Evolutionary conservation across 139 green algal genomes (phyloP).

Genomic region (Axilococcus clingmanii): DNA sequence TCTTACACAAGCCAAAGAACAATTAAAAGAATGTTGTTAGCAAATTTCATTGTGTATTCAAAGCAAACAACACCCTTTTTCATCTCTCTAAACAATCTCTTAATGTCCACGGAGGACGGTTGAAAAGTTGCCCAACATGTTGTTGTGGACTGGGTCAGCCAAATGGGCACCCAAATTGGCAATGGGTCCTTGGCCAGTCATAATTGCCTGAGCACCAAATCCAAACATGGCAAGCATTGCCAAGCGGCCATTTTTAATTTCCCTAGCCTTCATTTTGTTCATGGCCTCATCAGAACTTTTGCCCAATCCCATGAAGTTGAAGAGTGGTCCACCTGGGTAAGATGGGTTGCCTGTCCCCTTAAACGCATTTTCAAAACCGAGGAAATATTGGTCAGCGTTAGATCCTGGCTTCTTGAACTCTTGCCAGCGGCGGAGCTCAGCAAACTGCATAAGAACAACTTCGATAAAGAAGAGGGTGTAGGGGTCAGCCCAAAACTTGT

Average conservation of each 20-base stretch:
- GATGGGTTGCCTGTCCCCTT: constrained; percentile 76
- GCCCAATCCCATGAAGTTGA: constrained; percentile 92
- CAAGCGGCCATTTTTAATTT: constrained; percentile 93
- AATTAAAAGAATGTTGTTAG: too few species aligned
- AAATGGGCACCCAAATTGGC: constrained; percentile 88
- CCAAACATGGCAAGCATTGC: constrained; percentile 79
- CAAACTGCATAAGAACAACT: constrained; percentile 90
- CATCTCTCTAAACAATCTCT: too few species aligned
- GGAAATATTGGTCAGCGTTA: constrained; percentile 90
- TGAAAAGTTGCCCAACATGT: constrained; percentile 88
- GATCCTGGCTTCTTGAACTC: constrained; percentile 83
- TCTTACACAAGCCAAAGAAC: too few species aligned
- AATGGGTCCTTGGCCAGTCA: constrained; percentile 80
- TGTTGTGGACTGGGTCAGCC: constrained; percentile 70
- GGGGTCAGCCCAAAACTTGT: constrained; percentile 83
- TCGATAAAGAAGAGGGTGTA: constrained; percentile 93
- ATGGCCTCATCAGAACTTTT: constrained; percentile 62
- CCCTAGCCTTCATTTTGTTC: constrained; percentile 74
- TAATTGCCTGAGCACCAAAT: constrained; percentile 58
- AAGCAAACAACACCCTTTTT: too few species aligned
- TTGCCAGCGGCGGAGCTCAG: constrained; percentile 81
- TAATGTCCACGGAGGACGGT: too few species aligned
- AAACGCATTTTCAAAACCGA: constrained; percentile 82
- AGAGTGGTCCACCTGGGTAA: constrained; percentile 91
- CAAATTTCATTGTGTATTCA: too few species aligned